Base-by-base conservation (phyloP, 176 grass and related monocot genomes). In the Rhynchospora tenuis region DNA sequence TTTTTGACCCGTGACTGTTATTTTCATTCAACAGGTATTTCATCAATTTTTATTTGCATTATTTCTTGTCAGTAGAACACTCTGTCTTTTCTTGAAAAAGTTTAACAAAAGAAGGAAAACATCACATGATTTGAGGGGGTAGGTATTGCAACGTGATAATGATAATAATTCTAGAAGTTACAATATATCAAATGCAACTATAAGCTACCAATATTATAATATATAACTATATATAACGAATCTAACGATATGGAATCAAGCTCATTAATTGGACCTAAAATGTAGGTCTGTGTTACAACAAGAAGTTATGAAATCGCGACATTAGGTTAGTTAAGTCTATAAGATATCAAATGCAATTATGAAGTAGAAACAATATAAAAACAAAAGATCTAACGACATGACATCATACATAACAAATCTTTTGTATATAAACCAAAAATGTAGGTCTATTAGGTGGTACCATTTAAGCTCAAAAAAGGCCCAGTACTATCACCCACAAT, bases 331-430 rank as follows among this genome's bases (percentile, higher is more conserved):
- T 38, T 38, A 38, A 38, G 33, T 38, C 33, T 38, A 38, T 3
- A 38, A 38, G 33, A 38, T 38, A 38, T 38, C 33, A 51, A 10
- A 51, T 51, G 48, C 48, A 51, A 51, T 51, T 12, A 51, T 51
- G 48, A 51, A 51, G 9, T 51, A 10, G 11, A 7, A 8, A 51
- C 48, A 51, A 51, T 12, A 8, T 38, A 38, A 38, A 38, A 38
- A 59, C 57, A 20, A 48, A 43, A 75, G 54, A 75, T 75, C 72
- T 75, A 75, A 75, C 7, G 20, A 74, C 31, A 71, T 71, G 67
- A 71, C 67, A 46, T 45, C 38, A 67, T 8, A 16, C 67, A 38
- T 38, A 38, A 38, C 33, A 38, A 38, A 38, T 71, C 31, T 46
- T 72, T 45, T 23, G 16, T 72, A 38, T 38, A 38, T 8, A 4